These are phyloP conservation scores for Centaurea solstitialis DNA, from an alignment of 129 eudicot genomes.

Conservation along the genomic window DNA sequence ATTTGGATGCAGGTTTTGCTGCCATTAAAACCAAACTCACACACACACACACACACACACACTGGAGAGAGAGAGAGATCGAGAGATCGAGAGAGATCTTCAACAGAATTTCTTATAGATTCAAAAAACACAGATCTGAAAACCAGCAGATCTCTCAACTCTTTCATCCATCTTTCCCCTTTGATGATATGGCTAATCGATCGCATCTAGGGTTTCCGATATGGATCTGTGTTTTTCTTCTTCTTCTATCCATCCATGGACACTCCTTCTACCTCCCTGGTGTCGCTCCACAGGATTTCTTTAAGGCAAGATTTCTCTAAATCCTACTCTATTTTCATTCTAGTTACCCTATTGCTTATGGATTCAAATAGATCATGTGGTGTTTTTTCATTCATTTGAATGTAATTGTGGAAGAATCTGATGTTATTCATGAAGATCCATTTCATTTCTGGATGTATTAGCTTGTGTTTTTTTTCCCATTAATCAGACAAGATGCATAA, in stretches of 20 bases:
- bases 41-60: no score
- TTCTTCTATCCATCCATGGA: constrained; percentile 31
- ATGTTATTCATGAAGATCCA: constrained; percentile 1
- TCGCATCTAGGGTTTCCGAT: constrained; percentile 22
- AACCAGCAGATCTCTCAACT: constrained; percentile 35
- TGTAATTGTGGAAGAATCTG: neutral
- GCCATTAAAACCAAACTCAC: constrained; percentile 39
- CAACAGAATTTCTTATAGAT: constrained; percentile 14
- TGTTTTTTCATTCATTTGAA: neutral
- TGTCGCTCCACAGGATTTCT: constrained; percentile 71
- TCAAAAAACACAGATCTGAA: constrained; percentile 18
- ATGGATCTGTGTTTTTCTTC: constrained; percentile 32
- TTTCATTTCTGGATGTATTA: neutral
- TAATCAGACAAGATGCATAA: neutral
- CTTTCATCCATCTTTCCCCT: constrained; percentile 19
- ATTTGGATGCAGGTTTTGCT: constrained; percentile 25
- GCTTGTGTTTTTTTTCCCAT: neutral
- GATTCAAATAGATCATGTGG: no score
- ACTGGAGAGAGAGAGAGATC: neutral
- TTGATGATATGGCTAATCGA: constrained; percentile 31
- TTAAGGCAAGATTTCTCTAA: constrained; percentile 45
- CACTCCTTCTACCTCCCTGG: constrained; percentile 66
- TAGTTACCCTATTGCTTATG: constrained; percentile 8
- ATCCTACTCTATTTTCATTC: no score
- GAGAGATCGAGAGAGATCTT: neutral